Conservation (phyloP, 1,284 basidiomycete genomes). For the Trichosporon sp. region DNA sequence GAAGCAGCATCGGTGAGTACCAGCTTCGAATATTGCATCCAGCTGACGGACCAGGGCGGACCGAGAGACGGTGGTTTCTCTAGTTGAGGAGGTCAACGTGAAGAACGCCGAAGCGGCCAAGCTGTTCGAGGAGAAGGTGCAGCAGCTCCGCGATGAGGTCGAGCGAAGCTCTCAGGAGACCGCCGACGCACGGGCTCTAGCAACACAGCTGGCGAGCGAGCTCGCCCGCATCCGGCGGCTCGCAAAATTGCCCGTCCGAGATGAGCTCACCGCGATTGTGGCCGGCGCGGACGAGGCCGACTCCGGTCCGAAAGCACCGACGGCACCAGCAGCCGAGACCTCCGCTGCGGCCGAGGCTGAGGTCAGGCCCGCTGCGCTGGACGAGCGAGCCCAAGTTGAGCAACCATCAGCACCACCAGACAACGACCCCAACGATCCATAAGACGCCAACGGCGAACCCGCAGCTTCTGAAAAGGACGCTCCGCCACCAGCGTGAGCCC, state of each 20-base stretch:
- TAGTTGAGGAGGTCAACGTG: conserved; percentile 25
- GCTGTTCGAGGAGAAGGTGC: conserved; percentile 25
- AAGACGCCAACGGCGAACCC: neutral
- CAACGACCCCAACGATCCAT: neutral
- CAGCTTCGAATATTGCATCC: neutral
- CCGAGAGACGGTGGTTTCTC: conserved; percentile 21
- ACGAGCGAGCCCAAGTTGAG: neutral
- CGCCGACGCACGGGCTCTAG: conserved; percentile 21
- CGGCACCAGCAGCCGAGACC: neutral
- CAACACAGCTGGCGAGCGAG: conserved; percentile 25
- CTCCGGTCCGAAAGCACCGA: neutral
- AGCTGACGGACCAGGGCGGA: conserved; percentile 24
- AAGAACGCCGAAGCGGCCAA: conserved; percentile 15
- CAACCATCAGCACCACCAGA: neutral
- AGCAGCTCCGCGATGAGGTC: conserved; percentile 17
- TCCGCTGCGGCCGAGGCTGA: neutral
- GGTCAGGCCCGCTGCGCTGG: neutral
- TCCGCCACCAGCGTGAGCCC: neutral
- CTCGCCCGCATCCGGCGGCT: neutral
- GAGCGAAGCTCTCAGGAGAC: conserved; percentile 25
- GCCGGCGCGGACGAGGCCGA: neutral
- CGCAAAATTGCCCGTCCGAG: neutral
- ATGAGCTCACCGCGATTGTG: neutral
- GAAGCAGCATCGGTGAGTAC: conserved; percentile 33
- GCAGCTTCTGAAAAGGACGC: neutral